A percentile compares a stretch with the other conserved stretches of the same genome.
Conservation (phyloP, 1,284 basidiomycete species). For the Caloboletus firmus region DNA sequence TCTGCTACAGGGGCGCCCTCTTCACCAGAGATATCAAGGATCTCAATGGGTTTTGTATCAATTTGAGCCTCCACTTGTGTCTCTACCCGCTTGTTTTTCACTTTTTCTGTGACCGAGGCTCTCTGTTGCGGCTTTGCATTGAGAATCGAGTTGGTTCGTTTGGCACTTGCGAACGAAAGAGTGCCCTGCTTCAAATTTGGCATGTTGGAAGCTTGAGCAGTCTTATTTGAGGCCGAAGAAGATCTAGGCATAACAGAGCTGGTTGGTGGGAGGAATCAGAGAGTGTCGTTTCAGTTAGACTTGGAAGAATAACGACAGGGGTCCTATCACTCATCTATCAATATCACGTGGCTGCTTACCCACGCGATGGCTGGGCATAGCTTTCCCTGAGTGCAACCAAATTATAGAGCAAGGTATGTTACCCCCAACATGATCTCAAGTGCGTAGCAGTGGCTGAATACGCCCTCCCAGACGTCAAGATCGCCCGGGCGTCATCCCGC, state of each 20-base stretch:
- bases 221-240: constrained; percentile 7
- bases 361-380: too few relatives aligned
- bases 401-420: constrained; percentile 13
- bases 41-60: not conserved
- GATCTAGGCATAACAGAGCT: not conserved
- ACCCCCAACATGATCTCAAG: constrained; percentile 6
- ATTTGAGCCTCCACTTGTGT: not conserved
- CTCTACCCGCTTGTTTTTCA: constrained; percentile 9
- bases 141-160: constrained; percentile 45
- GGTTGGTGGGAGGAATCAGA: not conserved
- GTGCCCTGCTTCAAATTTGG: constrained; percentile 46
- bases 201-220: constrained; percentile 3
- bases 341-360: constrained; percentile 9
- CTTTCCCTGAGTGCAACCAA: too few relatives aligned
- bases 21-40: constrained; percentile 22
- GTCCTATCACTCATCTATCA: constrained; percentile 3
- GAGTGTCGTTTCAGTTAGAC: constrained; percentile 2
- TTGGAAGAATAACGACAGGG: constrained; percentile 19
- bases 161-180: constrained; percentile 49
- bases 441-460: not conserved
- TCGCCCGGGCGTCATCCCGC: constrained; percentile 10
- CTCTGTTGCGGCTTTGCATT: constrained; percentile 37
- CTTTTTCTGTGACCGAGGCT: constrained; percentile 15
- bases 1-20: constrained; percentile 1
- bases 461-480: constrained; percentile 22